Evolutionary conservation across 73 alveolate genomes (phyloP).

Genomic region (Paramecium octaurelia): DNA sequence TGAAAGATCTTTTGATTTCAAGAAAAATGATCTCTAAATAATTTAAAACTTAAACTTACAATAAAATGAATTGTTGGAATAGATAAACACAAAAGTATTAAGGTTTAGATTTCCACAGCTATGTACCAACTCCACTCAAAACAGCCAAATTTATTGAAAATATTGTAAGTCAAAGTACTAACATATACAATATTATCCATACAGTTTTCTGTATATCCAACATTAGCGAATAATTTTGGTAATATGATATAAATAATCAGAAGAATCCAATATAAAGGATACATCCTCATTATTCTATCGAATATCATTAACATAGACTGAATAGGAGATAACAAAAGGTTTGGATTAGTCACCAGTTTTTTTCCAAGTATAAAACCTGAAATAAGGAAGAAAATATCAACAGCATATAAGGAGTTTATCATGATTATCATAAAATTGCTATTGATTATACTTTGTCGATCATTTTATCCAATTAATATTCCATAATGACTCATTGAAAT

Average conservation of each 20-base stretch:
- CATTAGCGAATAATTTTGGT: background rate
- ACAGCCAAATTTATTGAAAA: background rate
- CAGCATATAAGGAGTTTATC: background rate
- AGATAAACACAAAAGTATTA: background rate
- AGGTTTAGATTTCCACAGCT: background rate
- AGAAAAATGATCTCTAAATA: background rate
- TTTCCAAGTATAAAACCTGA: background rate
- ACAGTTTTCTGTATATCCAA: background rate
- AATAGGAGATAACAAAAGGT: background rate
- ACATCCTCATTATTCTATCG: background rate
- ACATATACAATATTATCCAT: background rate
- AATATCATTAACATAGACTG: background rate
- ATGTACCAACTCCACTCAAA: conserved; percentile 35
- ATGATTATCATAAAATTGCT: background rate
- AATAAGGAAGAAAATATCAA: background rate
- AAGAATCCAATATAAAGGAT: background rate
- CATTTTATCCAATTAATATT: background rate
- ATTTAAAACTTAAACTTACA: background rate
- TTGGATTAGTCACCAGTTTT: background rate
- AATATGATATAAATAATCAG: background rate
- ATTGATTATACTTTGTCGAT: background rate
- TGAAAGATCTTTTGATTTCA: background rate
- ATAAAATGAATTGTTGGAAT: background rate
- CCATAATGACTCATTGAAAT: background rate
- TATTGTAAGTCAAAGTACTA: background rate